Evolutionary conservation across 768 basidiomycete genomes (phyloP).

Genomic region (Boletus speciosus): DNA sequence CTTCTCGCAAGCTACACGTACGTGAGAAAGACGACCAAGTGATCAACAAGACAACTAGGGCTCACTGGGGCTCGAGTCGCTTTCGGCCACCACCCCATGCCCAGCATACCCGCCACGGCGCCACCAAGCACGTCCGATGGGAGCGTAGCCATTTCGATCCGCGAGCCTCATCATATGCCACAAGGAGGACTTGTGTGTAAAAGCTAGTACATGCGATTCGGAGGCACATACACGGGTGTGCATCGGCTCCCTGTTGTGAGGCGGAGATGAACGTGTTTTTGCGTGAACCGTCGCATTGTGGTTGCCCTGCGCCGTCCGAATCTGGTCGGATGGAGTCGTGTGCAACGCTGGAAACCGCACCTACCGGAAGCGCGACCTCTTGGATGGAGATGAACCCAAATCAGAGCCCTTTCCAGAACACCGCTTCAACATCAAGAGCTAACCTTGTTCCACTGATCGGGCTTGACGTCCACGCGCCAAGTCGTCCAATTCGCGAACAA

Average conservation of each 20-base stretch:
- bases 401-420: constrained; percentile 13
- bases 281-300: constrained; percentile 9
- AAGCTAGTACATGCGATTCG: constrained; percentile 2
- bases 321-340: constrained; percentile 10
- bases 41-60: constrained; percentile 15
- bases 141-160: constrained; percentile 21
- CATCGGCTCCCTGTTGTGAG: constrained; percentile 15
- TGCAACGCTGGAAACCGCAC: constrained; percentile 5
- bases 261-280: constrained; percentile 28
- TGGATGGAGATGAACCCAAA: neutral
- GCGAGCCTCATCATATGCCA: constrained; percentile 9
- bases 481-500: constrained; percentile 5
- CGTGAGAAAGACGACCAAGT: constrained; percentile 23
- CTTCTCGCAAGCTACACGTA: constrained; percentile 13
- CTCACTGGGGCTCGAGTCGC: neutral
- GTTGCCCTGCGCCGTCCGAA: constrained; percentile 21
- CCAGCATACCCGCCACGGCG: constrained; percentile 13
- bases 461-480: constrained; percentile 10
- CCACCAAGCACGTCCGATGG: constrained; percentile 23
- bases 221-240: neutral
- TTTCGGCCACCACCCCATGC: constrained; percentile 10
- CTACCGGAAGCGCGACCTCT: constrained; percentile 16
- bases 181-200: neutral
- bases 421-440: constrained; percentile 21
- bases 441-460: constrained; percentile 33